Base-by-base conservation (phyloP, 768 basidiomycete species). In the Calocybe cyanea region DNA sequence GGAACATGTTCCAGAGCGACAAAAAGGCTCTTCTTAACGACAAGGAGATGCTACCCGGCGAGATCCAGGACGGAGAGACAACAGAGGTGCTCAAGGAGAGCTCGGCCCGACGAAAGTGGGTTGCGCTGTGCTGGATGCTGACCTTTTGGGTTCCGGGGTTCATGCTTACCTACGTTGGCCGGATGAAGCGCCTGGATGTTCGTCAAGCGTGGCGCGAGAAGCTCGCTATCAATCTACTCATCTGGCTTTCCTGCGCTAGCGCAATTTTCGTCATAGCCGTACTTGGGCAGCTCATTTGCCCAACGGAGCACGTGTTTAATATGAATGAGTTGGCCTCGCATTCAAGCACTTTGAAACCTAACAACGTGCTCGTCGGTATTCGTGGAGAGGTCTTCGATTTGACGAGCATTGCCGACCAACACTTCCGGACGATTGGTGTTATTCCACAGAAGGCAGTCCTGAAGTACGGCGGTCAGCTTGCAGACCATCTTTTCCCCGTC, bases 171-270 rank as follows among this genome's bases (percentile, higher is more conserved):
- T 82, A 77, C 61, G 51, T 90, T 43, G 93, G 95, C 1, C 76
- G 90, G 21, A 96, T 97, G 93, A 96, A 97, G 69, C 85, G 95
- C 6, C 63, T 85, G 51, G 96, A 99, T 57, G 76, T 99, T 18
- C 81, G 87, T 19, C 92, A 97, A 64, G 96, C 96, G 1, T 99
- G 96, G 96, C 73, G 95, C 48, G 96, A 98, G 67, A 98, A 99
- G 65, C 73, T 97, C 1, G 90, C 92, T 2, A 78, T 97, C 59
- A 97, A 98, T 64, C 65, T 99, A 48, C 71, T 99, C 66, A 98
- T 99, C 56, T 97, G 94, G 95, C 81, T 96, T 59, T 72, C 89
- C 23, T 97, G 93, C 52, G 85, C 65, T n/a, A 81, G 81, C 55
- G 85, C 92, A 0, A 76, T 93, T 38, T 98, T 99, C 64, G 87